These are phyloP conservation scores for Fusarium goolgardi DNA, from an alignment of 2,329 filamentous ascomycete species.

Conservation along the genomic window DNA sequence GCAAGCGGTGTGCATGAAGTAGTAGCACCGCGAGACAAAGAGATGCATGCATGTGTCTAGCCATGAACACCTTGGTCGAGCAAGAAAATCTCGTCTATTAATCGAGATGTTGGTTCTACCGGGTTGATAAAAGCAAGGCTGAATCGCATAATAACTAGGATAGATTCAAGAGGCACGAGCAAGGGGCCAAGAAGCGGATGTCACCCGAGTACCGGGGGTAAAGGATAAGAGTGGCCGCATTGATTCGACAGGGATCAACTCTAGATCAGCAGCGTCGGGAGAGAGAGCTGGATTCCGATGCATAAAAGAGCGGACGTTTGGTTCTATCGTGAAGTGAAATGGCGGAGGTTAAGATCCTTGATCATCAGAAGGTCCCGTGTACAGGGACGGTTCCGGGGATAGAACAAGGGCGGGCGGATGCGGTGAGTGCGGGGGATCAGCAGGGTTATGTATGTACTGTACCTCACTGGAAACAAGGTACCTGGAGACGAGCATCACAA, in stretches of 20 bases:
- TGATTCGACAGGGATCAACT: conserved; percentile 29
- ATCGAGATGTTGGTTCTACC: conserved; percentile 5
- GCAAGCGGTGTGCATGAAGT: conserved; percentile 29
- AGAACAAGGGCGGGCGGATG: conserved; percentile 36
- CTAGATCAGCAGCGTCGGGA: conserved; percentile 20
- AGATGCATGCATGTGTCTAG: conserved; percentile 7
- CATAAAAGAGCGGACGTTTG: conserved; percentile 13
- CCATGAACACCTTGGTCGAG: neutral
- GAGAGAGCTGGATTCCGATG: conserved; percentile 28
- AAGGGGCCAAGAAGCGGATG: conserved; percentile 15
- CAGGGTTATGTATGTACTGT: conserved; percentile 13
- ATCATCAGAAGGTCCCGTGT: conserved; percentile 25
- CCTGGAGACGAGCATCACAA: neutral
- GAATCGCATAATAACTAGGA: conserved; percentile 24
- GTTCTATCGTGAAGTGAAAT: conserved; percentile 28
- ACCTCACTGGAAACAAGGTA: neutral
- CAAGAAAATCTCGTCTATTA: neutral
- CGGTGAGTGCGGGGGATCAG: conserved; percentile 46
- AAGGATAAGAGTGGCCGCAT: conserved; percentile 23
- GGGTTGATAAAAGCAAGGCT: conserved; percentile 26
- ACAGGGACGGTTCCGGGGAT: conserved; percentile 30
- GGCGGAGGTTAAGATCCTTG: conserved; percentile 26
- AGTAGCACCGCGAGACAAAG: conserved; percentile 15
- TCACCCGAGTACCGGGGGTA: conserved; percentile 33
- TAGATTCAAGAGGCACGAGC: conserved; percentile 4